Conservation (phyloP, 768 basidiomycete genomes). For the Phaeolepiota aurea region DNA sequence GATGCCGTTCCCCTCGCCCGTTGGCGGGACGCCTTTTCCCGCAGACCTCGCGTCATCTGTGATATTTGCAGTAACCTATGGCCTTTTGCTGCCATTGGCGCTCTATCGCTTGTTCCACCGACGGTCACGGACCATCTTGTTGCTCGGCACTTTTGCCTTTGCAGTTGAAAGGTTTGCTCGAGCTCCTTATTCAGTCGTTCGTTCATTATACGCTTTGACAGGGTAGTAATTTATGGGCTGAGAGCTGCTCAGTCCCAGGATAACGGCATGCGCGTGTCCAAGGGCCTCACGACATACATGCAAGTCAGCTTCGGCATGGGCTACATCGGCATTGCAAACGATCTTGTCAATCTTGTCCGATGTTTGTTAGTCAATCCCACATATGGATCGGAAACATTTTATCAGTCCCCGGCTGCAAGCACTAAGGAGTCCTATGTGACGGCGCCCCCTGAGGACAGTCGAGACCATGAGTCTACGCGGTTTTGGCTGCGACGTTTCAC, state of each 20-base stretch:
- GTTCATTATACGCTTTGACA: slow-evolving; percentile 4
- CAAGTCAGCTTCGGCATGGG: slow-evolving; percentile 23
- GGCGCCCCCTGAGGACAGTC: slow-evolving; percentile 16
- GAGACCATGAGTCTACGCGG: slow-evolving; percentile 21
- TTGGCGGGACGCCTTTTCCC: slow-evolving; percentile 6
- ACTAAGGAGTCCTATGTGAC: slow-evolving; percentile 14
- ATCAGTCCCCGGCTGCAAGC: slow-evolving; percentile 16
- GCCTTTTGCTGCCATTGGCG: slow-evolving; percentile 5
- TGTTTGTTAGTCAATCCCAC: slow-evolving; percentile 32
- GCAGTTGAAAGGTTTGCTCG: slow-evolving; percentile 10
- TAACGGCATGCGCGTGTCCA: slow-evolving; percentile 8
- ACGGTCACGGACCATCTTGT: slow-evolving; percentile 5
- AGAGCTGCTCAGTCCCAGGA: slow-evolving; percentile 11
- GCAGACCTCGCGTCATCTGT: slow-evolving; percentile 6
- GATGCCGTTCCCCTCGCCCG: slow-evolving; percentile 3
- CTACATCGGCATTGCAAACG: slow-evolving; percentile 23
- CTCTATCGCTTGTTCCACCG: slow-evolving; percentile 5
- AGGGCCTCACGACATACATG: slow-evolving; percentile 17
- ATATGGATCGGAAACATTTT: slow-evolving; percentile 20
- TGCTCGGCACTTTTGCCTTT: slow-evolving; percentile 5
- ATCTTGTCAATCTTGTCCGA: slow-evolving; percentile 25
- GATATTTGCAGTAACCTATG: slow-evolving; percentile 6
- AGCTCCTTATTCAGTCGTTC: background rate
- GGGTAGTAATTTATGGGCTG: slow-evolving; percentile 13
- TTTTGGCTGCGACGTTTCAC: slow-evolving; percentile 19